phyloP scores from a whole-genome alignment of 768 basidiomycete genomes.

The Lactarius hengduanensis region DNA sequence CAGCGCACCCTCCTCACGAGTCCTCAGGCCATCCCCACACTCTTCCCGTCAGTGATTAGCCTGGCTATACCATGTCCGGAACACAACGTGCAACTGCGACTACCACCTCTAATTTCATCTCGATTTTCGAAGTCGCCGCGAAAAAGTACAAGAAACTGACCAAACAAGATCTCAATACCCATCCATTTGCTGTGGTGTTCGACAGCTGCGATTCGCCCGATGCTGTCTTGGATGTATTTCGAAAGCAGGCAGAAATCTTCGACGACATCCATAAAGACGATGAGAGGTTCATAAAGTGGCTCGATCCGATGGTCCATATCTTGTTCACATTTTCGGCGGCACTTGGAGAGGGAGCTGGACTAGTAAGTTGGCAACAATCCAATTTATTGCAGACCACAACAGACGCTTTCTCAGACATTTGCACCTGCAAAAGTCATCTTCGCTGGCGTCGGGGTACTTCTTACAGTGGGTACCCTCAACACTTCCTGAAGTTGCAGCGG shows the following conservation, averaged over 20 bases:
- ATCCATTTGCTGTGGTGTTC: not conserved
- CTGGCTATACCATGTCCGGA: constrained; percentile 1
- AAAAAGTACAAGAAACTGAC: not conserved
- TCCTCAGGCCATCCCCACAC: not conserved
- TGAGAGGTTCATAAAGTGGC: not conserved
- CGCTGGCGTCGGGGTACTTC: not conserved
- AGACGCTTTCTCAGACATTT: not conserved
- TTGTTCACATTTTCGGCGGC: not conserved
- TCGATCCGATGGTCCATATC: not conserved
- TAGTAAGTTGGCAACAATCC: not conserved
- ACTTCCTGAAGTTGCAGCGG: not conserved
- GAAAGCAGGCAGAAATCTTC: not conserved
- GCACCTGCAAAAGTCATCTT: not conserved
- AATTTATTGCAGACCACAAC: not conserved
- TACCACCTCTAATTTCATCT: not conserved
- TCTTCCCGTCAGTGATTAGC: not conserved
- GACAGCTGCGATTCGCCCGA: not conserved
- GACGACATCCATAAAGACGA: not conserved
- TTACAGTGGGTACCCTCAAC: not conserved
- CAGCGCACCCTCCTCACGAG: no score
- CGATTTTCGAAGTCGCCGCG: not conserved
- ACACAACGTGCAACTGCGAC: not conserved
- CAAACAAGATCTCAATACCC: not conserved
- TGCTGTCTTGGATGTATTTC: not conserved
- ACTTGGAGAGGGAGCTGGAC: not conserved